Conservation (phyloP, 345 rosid species). For the Kernera saxatilis region DNA sequence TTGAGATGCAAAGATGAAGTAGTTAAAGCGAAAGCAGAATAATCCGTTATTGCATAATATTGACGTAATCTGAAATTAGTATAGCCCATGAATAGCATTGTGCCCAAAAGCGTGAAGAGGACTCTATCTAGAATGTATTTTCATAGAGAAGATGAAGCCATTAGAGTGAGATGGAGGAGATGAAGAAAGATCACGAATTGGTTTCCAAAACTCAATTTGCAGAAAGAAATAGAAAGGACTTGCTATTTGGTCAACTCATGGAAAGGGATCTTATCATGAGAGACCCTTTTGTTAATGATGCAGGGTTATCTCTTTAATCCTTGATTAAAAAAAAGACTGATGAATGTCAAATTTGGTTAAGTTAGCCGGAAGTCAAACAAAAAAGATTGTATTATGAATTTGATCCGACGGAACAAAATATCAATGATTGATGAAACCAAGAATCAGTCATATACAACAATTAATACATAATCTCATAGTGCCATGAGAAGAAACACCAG, state of each 20-base stretch:
- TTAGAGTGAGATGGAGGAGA: background rate
- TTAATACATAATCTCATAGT: background rate
- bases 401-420: background rate
- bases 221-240: background rate
- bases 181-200: background rate
- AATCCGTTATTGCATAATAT: background rate
- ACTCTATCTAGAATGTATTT: background rate
- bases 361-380: slow-evolving; percentile 1
- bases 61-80: background rate
- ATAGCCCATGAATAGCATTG: background rate
- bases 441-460: slow-evolving; percentile 19
- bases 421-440: slow-evolving; percentile 4
- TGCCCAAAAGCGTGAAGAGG: background rate
- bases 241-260: background rate
- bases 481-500: slow-evolving; percentile 11
- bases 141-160: background rate
- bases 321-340: background rate
- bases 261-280: background rate
- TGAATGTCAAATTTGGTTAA: background rate
- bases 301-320: background rate
- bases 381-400: background rate
- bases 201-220: background rate
- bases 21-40: background rate
- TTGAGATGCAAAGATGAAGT: background rate
- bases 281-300: background rate